Evolutionary conservation across 495 filamentous ascomycete species (phyloP), one percentile per base, ranked within the genome.

Genomic region (Margaritispora aquatica): DNA sequence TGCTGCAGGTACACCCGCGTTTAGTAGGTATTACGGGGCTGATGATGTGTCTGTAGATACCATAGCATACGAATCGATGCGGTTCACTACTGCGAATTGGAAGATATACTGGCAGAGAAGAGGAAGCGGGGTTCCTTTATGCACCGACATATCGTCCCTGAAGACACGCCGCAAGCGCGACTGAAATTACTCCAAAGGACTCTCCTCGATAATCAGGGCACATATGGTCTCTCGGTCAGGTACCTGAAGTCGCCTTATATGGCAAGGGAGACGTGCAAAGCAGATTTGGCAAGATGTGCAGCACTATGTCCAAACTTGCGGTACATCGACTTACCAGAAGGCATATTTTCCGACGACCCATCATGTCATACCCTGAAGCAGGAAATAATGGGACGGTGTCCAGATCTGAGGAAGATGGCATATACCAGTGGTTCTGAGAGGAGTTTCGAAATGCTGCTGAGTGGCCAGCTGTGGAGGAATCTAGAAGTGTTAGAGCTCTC

Each of bases 221-320:
- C 75, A 27, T 74, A 94, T 17, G 90, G 83, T 0, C 69, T 74
- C 4, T 75, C 80, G 24, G 89, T 96, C 11, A 73, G 87, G 59
- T 88, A 86, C 56, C 74, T 98, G 55, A 93, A 96, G 74, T 86
- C 88, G 65, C 89, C 94, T n/a, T 97, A 96, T 70, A 96, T 96
- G 94, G 87, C 90, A 48, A 85, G 94, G 46, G 93, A 97, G 72
- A 86, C 87, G 7, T 88, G 82, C 74, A 92, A 91, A 70, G 77
- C 88, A 34, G 87, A 90, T 58, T 81, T 96, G 54, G 94, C 94
- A 17, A 83, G 90, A 46, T 89, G 87, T 21, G 86, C 97, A 36
- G 89, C 89, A 31, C 88, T 94, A 0, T 75, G 89, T n/a, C 88
- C 89, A 20, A 87, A 91, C 61, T 78, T 97, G 2, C 87, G 83